Evolutionary conservation across 192 early-diverging fungal species (phyloP), one percentile per base, ranked within the genome.

Genomic region (Rhizophlyctis rosea): DNA sequence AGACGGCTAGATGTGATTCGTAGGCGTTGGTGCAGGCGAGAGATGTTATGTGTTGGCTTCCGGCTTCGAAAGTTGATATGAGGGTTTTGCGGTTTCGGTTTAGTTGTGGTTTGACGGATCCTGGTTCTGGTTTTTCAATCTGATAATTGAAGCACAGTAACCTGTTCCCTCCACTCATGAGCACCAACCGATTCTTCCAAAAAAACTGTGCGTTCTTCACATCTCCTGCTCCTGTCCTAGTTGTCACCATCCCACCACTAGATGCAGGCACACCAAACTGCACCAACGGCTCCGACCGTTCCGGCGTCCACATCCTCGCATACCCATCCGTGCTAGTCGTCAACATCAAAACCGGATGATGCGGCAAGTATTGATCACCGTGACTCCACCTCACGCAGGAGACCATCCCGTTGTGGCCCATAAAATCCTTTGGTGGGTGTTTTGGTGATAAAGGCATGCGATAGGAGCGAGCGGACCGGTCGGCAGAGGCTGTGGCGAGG

Each of bases 241-340:
- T n/a, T n/a, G n/a, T n/a, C n/a, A n/a, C n/a, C n/a, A n/a, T n/a
- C 7, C 7, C 9, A 7, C 9, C 39, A 44, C 3, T 21, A 5
- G 4, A 35, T 33, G 31, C 32, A 2, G 56, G n/a, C 5, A 24
- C 50, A 18, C 23, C 7, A 14, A 14, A 14, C 24, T 44, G 39
- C 18, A 13, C 18, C 9, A 44, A 18, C 5, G 68, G 54, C 47
- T 69, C 68, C 0, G 68, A 27, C 47, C 49, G 53, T n/a, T 34
- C 34, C 3, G 49, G 28, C 4, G 47, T 34, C 68, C 68, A 71
- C 32, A 71, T 23, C 34, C 60, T 21, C 4, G 44, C 68, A 3
- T 27, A 29, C 3, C 69, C 71, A 47, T 70, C 75, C 47, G 62
- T 29, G 18, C 62, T 59, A 7, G 58, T 32, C 4, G 69, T 68